Conservation (phyloP, 208 protist genomes). For the Leishmania arabica region DNA sequence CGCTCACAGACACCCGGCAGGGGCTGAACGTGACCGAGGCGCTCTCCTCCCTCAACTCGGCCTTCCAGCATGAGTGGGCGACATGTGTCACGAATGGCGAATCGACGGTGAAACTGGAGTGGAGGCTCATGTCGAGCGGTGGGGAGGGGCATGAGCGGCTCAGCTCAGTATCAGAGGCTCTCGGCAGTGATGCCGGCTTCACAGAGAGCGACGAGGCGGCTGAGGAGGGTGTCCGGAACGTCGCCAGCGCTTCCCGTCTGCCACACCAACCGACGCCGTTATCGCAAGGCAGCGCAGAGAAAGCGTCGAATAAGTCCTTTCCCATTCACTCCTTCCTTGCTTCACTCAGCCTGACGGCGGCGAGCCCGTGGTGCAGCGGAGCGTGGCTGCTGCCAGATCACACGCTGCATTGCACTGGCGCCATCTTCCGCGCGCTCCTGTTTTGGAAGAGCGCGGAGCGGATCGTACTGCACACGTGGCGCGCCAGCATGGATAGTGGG, state of each 20-base stretch:
- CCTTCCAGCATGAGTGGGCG: slow-evolving; percentile 65
- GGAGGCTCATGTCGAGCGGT: slow-evolving; percentile 5
- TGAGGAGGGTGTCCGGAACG: not conserved
- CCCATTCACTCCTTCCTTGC: slow-evolving; percentile 32
- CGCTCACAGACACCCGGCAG: slow-evolving; percentile 15
- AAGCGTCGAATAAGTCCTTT: not conserved
- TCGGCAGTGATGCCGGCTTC: not conserved
- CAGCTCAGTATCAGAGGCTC: not conserved
- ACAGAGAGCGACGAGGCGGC: not conserved
- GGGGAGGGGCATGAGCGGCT: slow-evolving; percentile 6
- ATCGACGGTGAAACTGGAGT: slow-evolving; percentile 34
- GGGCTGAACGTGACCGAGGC: slow-evolving; percentile 25
- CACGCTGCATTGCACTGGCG: slow-evolving; percentile 22
- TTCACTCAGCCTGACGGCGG: slow-evolving; percentile 11
- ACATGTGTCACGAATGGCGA: slow-evolving; percentile 39
- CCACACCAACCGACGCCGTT: not conserved
- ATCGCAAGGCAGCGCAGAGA: not conserved
- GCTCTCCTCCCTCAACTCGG: slow-evolving; percentile 39
- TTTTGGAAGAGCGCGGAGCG: slow-evolving; percentile 77
- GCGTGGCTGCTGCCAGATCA: slow-evolving; percentile 38
- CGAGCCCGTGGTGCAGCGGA: slow-evolving; percentile 27
- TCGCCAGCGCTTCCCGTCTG: not conserved
- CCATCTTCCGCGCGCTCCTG: slow-evolving; percentile 60
- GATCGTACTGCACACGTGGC: slow-evolving; percentile 59
- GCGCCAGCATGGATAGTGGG: slow-evolving; percentile 49